Conservation (phyloP, 805 yeast genomes). For the Yamadazyma ubonensis region DNA sequence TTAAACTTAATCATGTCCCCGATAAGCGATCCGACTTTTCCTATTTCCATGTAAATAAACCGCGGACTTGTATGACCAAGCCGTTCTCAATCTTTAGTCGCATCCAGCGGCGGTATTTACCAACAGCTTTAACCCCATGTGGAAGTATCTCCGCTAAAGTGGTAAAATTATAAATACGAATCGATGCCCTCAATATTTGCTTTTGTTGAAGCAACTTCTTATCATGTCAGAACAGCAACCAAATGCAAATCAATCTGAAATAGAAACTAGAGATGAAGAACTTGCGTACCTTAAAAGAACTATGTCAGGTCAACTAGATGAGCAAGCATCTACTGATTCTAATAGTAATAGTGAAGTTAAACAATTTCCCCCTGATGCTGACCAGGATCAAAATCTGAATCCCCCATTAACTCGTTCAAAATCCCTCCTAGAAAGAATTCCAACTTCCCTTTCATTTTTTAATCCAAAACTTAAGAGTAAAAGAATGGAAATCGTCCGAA, state of each 20-base stretch:
- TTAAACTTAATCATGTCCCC: no score
- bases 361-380: slow-evolving; percentile 8
- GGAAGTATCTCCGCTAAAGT: no score
- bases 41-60: no score
- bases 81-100: no score
- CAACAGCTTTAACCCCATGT: no score
- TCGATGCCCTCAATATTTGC: no score
- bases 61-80: no score
- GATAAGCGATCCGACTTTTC: no score
- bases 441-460: slow-evolving; percentile 32
- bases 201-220: no score
- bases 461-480: slow-evolving; percentile 22
- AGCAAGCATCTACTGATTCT: neutral
- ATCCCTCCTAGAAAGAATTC: slow-evolving; percentile 24
- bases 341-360: slow-evolving; percentile 6
- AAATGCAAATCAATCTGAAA: neutral
- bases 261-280: neutral
- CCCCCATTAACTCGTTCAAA: slow-evolving; percentile 12
- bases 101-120: no score
- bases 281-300: neutral
- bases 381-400: neutral
- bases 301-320: neutral
- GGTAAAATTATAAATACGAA: no score
- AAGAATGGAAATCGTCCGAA: slow-evolving; percentile 19
- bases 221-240: neutral